phyloP scores from a whole-genome alignment of 257 asterid species.

The Petunia secreta region DNA sequence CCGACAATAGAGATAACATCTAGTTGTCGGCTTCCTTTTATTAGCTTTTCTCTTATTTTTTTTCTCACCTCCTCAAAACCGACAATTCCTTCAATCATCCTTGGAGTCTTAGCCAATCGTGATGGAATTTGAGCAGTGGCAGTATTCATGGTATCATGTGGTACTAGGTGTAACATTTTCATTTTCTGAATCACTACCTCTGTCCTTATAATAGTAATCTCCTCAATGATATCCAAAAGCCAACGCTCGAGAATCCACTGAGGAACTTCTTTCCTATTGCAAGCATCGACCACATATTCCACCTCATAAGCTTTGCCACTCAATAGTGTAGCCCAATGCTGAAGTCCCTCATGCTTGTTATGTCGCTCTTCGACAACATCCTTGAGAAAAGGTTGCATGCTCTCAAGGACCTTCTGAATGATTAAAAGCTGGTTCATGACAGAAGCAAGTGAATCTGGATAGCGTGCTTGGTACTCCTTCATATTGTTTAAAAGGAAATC shows the following conservation, averaged over 20 bases:
- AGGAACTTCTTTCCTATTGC: not conserved
- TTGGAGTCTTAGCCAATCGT: not conserved
- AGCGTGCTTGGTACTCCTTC: not conserved
- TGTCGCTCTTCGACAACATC: not conserved
- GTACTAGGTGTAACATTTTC: not conserved
- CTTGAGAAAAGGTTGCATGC: not conserved
- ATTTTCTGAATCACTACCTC: not conserved
- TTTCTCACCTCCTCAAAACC: not conserved
- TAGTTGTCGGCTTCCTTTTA: not conserved
- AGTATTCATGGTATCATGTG: not conserved
- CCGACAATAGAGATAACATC: slow-evolving; percentile 27
- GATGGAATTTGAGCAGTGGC: not conserved
- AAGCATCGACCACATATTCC: not conserved
- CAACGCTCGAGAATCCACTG: not conserved
- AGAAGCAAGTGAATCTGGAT: not conserved
- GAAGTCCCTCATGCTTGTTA: not conserved
- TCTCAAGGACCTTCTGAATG: not conserved
- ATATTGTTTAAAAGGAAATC: not conserved
- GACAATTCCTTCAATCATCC: not conserved
- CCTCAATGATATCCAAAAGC: not conserved
- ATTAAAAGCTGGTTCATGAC: not conserved
- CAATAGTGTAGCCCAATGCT: not conserved
- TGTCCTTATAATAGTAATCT: not conserved
- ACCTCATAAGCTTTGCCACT: not conserved
- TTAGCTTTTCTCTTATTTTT: not conserved